A percentile compares a stretch with the other conserved stretches of the same genome.
These are phyloP conservation scores for Dactylellina cionopaga DNA, from an alignment of 2,329 filamentous ascomycete species.

Conservation along the genomic window DNA sequence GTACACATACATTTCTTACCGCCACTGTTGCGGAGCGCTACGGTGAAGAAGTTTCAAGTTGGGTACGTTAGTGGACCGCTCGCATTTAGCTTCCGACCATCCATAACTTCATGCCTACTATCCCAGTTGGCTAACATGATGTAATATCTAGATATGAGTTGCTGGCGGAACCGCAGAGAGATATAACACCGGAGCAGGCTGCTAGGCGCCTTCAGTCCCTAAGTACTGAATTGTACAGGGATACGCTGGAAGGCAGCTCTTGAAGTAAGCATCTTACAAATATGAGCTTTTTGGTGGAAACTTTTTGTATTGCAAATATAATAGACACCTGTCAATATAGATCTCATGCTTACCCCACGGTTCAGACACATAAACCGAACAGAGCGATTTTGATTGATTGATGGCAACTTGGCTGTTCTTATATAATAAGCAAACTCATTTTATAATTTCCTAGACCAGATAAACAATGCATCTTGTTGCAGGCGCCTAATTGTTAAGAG, in stretches of 20 bases:
- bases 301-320: too few species aligned
- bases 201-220: slow-evolving; percentile 77
- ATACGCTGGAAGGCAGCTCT: slow-evolving; percentile 62
- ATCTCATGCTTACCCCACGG: too few species aligned
- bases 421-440: background rate
- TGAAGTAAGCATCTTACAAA: too few species aligned
- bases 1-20: slow-evolving; percentile 99
- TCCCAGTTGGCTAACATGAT: slow-evolving; percentile 48
- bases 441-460: background rate
- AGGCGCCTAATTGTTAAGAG: background rate
- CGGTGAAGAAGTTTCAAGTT: slow-evolving; percentile 94
- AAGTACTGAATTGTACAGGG: slow-evolving; percentile 83
- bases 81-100: slow-evolving; percentile 11
- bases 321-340: too few species aligned
- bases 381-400: background rate
- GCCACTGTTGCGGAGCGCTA: slow-evolving; percentile 88
- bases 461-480: background rate
- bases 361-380: too few species aligned
- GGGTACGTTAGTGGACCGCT: too few species aligned
- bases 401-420: background rate
- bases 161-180: slow-evolving; percentile 95
- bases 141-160: slow-evolving; percentile 75
- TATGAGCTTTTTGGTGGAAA: too few species aligned
- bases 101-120: too few species aligned
- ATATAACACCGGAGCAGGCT: slow-evolving; percentile 97